Evolutionary conservation across 1,284 basidiomycete species (phyloP).

Genomic region (Heterobasidion occidentale): DNA sequence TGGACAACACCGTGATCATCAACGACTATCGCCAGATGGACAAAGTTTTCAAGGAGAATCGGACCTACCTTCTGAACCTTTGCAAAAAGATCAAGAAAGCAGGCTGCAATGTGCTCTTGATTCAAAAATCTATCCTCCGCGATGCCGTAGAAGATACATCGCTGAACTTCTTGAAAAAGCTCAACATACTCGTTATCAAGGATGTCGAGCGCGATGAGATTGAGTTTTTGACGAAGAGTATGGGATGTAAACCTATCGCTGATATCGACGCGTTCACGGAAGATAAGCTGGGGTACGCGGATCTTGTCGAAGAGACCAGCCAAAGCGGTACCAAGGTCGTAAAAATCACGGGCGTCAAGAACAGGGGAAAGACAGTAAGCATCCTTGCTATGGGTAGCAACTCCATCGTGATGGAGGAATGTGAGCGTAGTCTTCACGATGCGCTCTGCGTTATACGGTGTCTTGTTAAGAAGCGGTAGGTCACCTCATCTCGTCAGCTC

Average conservation of each 20-base stretch:
- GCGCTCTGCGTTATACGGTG: constrained; percentile 97
- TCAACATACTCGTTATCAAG: constrained; percentile 96
- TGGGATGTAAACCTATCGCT: constrained; percentile 94
- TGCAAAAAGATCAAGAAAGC: constrained; percentile 99
- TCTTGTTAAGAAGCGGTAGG: constrained; percentile 94
- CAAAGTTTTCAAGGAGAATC: constrained; percentile 98
- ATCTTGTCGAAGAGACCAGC: constrained; percentile 89
- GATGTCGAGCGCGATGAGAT: constrained; percentile 99
- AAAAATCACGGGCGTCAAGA: constrained; percentile 92
- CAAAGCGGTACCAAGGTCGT: constrained; percentile 89
- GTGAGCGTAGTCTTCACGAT: constrained; percentile 95
- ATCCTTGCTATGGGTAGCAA: constrained; percentile 96
- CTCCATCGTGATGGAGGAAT: constrained; percentile 92
- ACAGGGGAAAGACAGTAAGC: constrained; percentile 91
- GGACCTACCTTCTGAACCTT: constrained; percentile 95
- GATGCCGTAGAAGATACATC: constrained; percentile 98
- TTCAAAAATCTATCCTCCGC: constrained; percentile 98
- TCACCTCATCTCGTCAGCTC: constrained; percentile 7
- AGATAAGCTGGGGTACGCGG: constrained; percentile 96
- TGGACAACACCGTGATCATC: constrained; percentile 99
- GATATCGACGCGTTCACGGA: constrained; percentile 99
- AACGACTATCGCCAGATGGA: constrained; percentile 99
- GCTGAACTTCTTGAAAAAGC: constrained; percentile 96
- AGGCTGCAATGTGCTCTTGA: constrained; percentile 97
- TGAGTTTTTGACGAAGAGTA: constrained; percentile 92